Evolutionary conservation across 2,329 filamentous ascomycete genomes (phyloP).

Genomic region (Diaporthe citriasiana): DNA sequence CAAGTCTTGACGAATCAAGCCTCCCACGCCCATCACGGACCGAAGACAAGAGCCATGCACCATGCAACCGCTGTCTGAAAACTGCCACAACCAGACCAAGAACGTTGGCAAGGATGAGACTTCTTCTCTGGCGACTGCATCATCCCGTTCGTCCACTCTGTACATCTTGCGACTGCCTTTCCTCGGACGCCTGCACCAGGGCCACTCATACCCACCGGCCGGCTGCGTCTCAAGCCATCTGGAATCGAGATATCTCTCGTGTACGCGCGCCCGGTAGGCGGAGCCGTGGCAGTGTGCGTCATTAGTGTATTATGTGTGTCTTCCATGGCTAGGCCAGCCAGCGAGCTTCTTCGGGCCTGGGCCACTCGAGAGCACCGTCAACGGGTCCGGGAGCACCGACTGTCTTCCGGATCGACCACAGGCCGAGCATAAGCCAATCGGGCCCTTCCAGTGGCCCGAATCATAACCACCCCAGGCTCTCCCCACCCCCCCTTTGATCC

Average conservation of each 20-base stretch:
- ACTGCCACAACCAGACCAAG: neutral
- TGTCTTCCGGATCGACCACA: slow-evolving; percentile 28
- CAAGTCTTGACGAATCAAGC: neutral
- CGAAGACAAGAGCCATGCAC: slow-evolving; percentile 5
- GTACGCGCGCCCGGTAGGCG: slow-evolving; percentile 17
- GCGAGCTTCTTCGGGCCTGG: slow-evolving; percentile 9
- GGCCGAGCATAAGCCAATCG: slow-evolving; percentile 21
- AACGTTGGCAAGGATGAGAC: neutral
- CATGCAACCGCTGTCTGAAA: neutral
- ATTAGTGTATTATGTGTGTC: neutral
- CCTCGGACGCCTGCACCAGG: neutral
- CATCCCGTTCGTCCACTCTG: slow-evolving; percentile 21
- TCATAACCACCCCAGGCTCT: slow-evolving; percentile 3
- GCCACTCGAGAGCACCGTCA: slow-evolving; percentile 6
- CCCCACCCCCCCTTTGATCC: slow-evolving; percentile 21
- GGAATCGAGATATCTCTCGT: neutral
- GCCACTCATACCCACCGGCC: neutral
- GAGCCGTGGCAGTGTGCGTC: slow-evolving; percentile 21
- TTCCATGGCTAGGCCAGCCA: neutral
- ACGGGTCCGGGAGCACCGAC: slow-evolving; percentile 29
- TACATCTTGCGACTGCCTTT: neutral
- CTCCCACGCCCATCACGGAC: neutral
- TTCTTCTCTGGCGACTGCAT: neutral
- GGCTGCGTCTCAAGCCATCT: slow-evolving; percentile 20
- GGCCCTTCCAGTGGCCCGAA: slow-evolving; percentile 25